Conservation (phyloP, 192 early-diverging fungal genomes). For the Kappamyces sp. region DNA sequence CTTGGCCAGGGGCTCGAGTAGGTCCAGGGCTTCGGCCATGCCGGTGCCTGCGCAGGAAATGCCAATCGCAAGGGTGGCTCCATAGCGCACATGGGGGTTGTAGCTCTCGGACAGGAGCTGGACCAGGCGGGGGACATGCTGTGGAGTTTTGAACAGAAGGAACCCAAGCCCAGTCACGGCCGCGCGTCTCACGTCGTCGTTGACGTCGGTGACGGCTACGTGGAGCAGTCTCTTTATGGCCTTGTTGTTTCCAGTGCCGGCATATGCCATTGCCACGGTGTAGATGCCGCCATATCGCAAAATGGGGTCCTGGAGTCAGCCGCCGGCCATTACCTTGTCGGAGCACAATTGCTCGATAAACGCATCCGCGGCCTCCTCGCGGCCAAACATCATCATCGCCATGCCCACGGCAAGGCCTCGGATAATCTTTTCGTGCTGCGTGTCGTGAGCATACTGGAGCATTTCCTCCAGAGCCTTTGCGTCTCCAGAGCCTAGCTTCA, state of each 20-base stretch:
- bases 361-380: conserved; percentile 90
- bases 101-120: conserved; percentile 96
- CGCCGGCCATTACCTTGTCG: conserved; percentile 61
- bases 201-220: conserved; percentile 96
- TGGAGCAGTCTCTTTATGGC: conserved; percentile 91
- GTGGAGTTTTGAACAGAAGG: conserved; percentile 82
- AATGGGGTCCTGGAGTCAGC: conserved; percentile 65
- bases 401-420: conserved; percentile 92
- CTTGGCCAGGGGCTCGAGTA: conserved; percentile 96
- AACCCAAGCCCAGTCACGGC: conserved; percentile 96
- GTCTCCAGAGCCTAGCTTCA: conserved; percentile 91
- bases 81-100: conserved; percentile 98
- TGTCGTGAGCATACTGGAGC: conserved; percentile 96
- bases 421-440: conserved; percentile 99
- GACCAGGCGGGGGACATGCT: conserved; percentile 97
- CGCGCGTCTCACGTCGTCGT: conserved; percentile 98
- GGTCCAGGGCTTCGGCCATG: conserved; percentile 78
- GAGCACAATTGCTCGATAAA: conserved; percentile 75
- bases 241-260: conserved; percentile 95
- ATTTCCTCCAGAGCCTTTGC: conserved; percentile 82
- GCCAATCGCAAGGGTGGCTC: conserved; percentile 90
- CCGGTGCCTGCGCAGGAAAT: conserved; percentile 97
- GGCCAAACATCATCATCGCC: conserved; percentile 93
- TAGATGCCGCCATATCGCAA: conserved; percentile 96
- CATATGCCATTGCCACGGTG: conserved; percentile 95